phyloP scores from a whole-genome alignment of 768 basidiomycete genomes.

The Amanita thiersii region DNA sequence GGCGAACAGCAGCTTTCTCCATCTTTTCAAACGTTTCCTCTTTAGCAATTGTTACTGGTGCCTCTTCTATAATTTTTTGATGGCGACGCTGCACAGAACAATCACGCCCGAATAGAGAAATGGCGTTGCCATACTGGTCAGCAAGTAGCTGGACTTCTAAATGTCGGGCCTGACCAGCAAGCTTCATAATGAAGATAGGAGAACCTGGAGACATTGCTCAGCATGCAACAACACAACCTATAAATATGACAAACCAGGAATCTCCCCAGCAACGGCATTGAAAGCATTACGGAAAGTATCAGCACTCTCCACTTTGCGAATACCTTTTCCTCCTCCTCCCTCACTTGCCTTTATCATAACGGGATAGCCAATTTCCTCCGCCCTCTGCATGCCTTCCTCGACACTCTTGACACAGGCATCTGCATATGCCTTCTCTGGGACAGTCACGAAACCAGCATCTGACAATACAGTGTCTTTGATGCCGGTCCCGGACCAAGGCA shows the following conservation, averaged over 20 bases:
- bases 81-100: slow-evolving; percentile 99
- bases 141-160: slow-evolving; percentile 97
- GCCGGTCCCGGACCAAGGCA: slow-evolving; percentile 98
- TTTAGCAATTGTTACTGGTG: slow-evolving; percentile 95
- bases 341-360: slow-evolving; percentile 99
- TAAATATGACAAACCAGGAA: slow-evolving; percentile 62
- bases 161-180: slow-evolving; percentile 95
- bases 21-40: slow-evolving; percentile 91
- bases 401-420: slow-evolving; percentile 84
- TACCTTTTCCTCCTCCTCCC: slow-evolving; percentile 98
- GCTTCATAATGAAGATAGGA: slow-evolving; percentile 99
- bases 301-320: slow-evolving; percentile 83
- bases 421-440: slow-evolving; percentile 85
- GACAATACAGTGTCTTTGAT: slow-evolving; percentile 83
- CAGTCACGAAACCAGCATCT: slow-evolving; percentile 83
- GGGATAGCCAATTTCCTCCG: slow-evolving; percentile 89
- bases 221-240: slow-evolving; percentile 11
- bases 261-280: slow-evolving; percentile 90
- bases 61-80: slow-evolving; percentile 99
- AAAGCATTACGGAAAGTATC: slow-evolving; percentile 93
- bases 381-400: slow-evolving; percentile 77
- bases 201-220: slow-evolving; percentile 49
- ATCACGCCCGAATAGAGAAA: slow-evolving; percentile 97
- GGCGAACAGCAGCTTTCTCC: slow-evolving; percentile 98
- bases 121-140: slow-evolving; percentile 98